Evolutionary conservation across 2,329 filamentous ascomycete genomes (phyloP), one percentile per base, ranked within the genome.

Genomic region (Talaromyces verruculosus): DNA sequence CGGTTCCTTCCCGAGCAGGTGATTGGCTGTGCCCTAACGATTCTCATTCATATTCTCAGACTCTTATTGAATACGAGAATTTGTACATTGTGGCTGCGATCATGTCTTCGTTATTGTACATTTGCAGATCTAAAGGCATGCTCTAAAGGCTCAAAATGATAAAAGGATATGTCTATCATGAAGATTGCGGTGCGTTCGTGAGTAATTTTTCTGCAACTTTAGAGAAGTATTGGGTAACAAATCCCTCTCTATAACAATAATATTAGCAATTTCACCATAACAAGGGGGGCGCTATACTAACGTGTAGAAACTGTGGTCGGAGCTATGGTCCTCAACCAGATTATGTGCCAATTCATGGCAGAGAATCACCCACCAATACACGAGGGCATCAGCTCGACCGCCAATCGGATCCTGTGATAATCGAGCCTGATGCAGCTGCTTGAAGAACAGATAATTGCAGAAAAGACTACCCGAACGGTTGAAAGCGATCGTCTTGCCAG

Each of bases 261-360:
- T 37, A 63, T 30, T 39, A 47, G 19, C 3, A 33, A 62, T 11
- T 8, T 22, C 47, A 43, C 8, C 13, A 25, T 49, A 3, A 39
- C 3, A 19, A 37, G 22, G n/a, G 11, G 22, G 41, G 17, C 51
- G 37, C 53, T 19, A 64, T 45, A 63, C 73, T 68, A 73, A 77
- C 73, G 73, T 94, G 74, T 95, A 96, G 75, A 89, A 96, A 72
- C 89, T 91, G 78, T 96, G 92, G 63, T 90, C 86, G 17, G 90
- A 83, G 73, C 89, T 90, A 77, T 98, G 94, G 68, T 88, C 85
- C 43, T 81, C 80, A 8, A 97, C 92, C 64, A 99, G 80, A 76
- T 99, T 99, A 79, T 99, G 95, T 66, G 95, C 93, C 77, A 99
- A 80, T 80, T 99, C 96, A 76, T 99, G 95, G 68, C 93, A 96